Conservation (phyloP, 345 rosid species). For the Eucalyptus cloeziana region DNA sequence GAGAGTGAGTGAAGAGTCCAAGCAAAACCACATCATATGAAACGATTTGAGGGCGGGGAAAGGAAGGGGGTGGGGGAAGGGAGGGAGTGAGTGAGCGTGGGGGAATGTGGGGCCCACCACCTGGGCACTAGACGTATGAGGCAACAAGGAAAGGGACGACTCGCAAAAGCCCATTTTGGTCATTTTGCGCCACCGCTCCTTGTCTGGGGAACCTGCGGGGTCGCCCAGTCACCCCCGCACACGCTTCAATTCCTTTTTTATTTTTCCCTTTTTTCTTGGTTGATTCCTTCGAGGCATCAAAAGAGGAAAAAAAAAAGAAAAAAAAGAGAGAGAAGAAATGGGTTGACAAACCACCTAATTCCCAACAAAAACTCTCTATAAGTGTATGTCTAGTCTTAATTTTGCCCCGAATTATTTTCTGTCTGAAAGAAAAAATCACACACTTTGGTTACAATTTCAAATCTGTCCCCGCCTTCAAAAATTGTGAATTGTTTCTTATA, state of each 20-base stretch:
- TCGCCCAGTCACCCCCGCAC: not conserved
- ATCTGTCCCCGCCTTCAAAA: not conserved
- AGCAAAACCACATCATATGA: not conserved
- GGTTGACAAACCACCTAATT: not conserved
- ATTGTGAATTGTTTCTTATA: not conserved
- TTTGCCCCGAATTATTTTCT: not conserved
- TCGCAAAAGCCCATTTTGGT: not conserved
- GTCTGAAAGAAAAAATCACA: not conserved
- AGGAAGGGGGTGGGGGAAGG: not conserved
- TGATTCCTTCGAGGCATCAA: not conserved
- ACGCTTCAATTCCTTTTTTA: not conserved
- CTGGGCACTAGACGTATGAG: not conserved
- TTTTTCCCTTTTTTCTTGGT: not conserved
- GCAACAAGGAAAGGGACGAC: not conserved
- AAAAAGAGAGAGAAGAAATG: not conserved
- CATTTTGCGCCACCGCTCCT: not conserved
- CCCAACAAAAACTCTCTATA: not conserved
- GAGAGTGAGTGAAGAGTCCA: not conserved
- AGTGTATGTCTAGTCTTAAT: not conserved
- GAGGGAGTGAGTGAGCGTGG: accelerated
- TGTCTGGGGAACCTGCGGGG: not conserved
- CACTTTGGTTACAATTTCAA: not conserved
- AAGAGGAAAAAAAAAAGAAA: not conserved
- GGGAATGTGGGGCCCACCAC: not conserved
- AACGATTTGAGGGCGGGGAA: not conserved